Conservation (phyloP, 768 basidiomycete species). For the Amanita pallidorosea region DNA sequence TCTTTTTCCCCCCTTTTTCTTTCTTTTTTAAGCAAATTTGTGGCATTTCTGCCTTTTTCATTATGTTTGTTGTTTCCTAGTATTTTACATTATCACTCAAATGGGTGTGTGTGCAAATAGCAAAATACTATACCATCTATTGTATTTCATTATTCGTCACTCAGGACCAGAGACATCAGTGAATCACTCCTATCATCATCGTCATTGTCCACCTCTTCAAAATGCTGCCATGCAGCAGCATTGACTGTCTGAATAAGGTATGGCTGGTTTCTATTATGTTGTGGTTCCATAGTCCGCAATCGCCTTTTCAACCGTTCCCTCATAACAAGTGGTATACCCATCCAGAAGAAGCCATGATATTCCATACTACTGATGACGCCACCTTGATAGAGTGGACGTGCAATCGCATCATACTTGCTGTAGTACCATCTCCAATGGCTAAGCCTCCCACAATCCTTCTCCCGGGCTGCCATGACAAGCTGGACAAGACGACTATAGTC, state of each 20-base stretch:
- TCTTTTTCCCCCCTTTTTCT: too few relatives aligned
- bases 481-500: neutral
- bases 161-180: neutral
- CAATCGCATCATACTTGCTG: neutral
- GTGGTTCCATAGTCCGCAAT: neutral
- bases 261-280: neutral
- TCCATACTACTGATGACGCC: neutral
- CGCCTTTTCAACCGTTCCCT: neutral
- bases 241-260: neutral
- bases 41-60: too few relatives aligned
- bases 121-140: neutral
- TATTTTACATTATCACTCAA: too few relatives aligned
- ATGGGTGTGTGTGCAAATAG: too few relatives aligned
- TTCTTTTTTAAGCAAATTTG: too few relatives aligned
- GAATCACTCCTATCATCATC: neutral
- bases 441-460: neutral
- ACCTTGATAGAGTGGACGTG: neutral
- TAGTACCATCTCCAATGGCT: conserved; percentile 1
- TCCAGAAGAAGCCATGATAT: neutral
- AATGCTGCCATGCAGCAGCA: neutral
- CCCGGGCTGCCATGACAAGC: neutral
- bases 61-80: too few relatives aligned
- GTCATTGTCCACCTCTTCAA: neutral
- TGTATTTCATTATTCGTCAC: neutral
- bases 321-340: neutral